These are phyloP conservation scores for Malassezia vespertilionis DNA, from an alignment of 1,284 basidiomycete species.

Conservation along the genomic window DNA sequence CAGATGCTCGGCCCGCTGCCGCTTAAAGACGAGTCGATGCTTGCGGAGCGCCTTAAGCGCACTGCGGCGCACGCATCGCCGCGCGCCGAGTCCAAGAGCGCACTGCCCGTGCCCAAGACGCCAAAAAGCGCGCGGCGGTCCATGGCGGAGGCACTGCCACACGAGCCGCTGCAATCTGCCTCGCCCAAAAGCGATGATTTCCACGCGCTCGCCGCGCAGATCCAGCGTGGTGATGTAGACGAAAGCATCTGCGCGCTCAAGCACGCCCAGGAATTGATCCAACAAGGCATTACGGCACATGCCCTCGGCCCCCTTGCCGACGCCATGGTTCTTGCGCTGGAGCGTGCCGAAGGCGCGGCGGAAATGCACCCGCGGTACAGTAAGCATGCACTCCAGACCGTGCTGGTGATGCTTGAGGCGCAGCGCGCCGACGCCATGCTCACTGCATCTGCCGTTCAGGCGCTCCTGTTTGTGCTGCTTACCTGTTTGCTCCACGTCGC, in stretches of 20 bases:
- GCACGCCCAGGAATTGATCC: slow-evolving; percentile 39
- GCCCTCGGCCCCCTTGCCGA: not conserved
- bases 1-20: slow-evolving; percentile 63
- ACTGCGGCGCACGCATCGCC: slow-evolving; percentile 50
- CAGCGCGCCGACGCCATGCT: not conserved
- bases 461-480: slow-evolving; percentile 64
- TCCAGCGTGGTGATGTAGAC: slow-evolving; percentile 58
- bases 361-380: slow-evolving; percentile 23
- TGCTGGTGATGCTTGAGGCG: slow-evolving; percentile 12
- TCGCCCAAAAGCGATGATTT: slow-evolving; percentile 15
- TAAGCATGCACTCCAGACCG: slow-evolving; percentile 34
- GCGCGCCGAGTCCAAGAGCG: too few relatives aligned
- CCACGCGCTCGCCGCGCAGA: slow-evolving; percentile 27
- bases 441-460: not conserved
- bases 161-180: not conserved
- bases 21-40: slow-evolving; percentile 75
- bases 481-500: slow-evolving; percentile 71
- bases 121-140: not conserved
- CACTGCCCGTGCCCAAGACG: not conserved
- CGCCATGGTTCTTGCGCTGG: not conserved
- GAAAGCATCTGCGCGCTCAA: slow-evolving; percentile 88
- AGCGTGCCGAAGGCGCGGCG: not conserved
- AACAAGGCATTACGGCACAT: not conserved
- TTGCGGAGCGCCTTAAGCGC: slow-evolving; percentile 77
- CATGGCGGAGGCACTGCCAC: not conserved